A percentile compares a stretch with the other conserved stretches of the same genome.
Conservation (phyloP, 2,329 filamentous ascomycete species). For the Venturia carpophila region DNA sequence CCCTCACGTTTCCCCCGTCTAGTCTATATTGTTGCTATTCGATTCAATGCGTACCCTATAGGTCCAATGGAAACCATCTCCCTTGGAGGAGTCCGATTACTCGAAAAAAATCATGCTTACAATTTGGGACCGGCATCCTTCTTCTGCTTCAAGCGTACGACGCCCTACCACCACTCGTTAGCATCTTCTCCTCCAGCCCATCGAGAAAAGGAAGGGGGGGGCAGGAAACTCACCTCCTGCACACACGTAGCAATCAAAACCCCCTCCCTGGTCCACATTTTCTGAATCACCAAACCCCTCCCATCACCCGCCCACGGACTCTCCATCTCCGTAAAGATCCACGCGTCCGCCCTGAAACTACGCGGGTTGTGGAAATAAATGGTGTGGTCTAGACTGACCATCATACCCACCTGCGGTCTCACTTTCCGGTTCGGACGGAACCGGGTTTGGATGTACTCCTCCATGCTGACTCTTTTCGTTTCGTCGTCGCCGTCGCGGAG, state of each 20-base stretch:
- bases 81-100: neutral
- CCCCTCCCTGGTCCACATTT: conserved; percentile 64
- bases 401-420: conserved; percentile 65
- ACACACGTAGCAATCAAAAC: conserved; percentile 69
- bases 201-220: neutral
- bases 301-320: conserved; percentile 75
- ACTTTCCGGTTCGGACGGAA: conserved; percentile 17
- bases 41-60: neutral
- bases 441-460: conserved; percentile 2
- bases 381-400: conserved; percentile 70
- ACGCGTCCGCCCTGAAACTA: conserved; percentile 50
- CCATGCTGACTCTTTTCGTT: neutral
- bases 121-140: neutral
- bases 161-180: conserved; percentile 9
- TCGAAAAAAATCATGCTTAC: neutral
- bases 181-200: neutral
- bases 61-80: neutral
- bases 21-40: too few species aligned
- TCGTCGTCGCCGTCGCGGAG: conserved; percentile 9
- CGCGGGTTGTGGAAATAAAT: conserved; percentile 49
- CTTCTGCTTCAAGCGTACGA: conserved; percentile 18
- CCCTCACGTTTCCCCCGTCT: too few species aligned
- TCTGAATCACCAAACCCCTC: conserved; percentile 66
- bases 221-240: conserved; percentile 50
- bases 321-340: conserved; percentile 74